A percentile compares a stretch with the other conserved stretches of the same genome.
phyloP scores from a whole-genome alignment of 352 stramenopile species.

The Phytophthora chlamydospora region DNA sequence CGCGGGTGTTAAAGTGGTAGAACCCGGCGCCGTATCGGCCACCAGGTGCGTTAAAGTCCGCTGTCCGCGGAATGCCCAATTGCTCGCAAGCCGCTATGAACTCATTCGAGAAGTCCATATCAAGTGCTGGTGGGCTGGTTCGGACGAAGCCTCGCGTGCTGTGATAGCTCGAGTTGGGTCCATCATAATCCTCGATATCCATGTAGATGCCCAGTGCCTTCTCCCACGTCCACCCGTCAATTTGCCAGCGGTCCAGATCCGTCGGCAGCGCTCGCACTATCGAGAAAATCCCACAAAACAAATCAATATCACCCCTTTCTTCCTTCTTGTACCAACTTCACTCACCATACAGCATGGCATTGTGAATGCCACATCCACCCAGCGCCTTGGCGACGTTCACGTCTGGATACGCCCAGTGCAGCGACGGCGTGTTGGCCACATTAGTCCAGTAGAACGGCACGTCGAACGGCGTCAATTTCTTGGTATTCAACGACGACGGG shows the following conservation, averaged over 20 bases:
- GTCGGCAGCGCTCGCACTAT: slow-evolving; percentile 69
- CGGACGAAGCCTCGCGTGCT: slow-evolving; percentile 56
- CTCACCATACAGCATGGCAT: slow-evolving; percentile 91
- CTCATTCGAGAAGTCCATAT: slow-evolving; percentile 43
- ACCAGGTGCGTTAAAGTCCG: slow-evolving; percentile 85
- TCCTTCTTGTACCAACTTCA: neutral
- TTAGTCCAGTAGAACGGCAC: slow-evolving; percentile 87
- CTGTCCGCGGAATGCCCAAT: slow-evolving; percentile 57
- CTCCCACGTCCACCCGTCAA: slow-evolving; percentile 78
- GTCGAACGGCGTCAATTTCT: slow-evolving; percentile 76
- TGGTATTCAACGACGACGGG: slow-evolving; percentile 40
- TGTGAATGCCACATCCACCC: slow-evolving; percentile 90
- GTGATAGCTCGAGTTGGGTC: slow-evolving; percentile 60
- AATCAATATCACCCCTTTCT: neutral
- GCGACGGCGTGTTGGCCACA: slow-evolving; percentile 66
- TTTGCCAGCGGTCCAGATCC: slow-evolving; percentile 82
- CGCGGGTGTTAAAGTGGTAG: slow-evolving; percentile 89
- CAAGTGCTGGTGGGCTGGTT: slow-evolving; percentile 48
- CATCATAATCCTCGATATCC: slow-evolving; percentile 76
- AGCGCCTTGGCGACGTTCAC: slow-evolving; percentile 87
- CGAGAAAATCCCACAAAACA: neutral
- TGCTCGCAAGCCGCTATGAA: slow-evolving; percentile 63
- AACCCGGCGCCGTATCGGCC: slow-evolving; percentile 73
- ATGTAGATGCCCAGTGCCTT: slow-evolving; percentile 77
- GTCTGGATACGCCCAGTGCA: slow-evolving; percentile 83